Evolutionary conservation across 1,139 yeast species (phyloP), one percentile per base, ranked within the genome.

Genomic region (Arxiozyma slooffiae): DNA sequence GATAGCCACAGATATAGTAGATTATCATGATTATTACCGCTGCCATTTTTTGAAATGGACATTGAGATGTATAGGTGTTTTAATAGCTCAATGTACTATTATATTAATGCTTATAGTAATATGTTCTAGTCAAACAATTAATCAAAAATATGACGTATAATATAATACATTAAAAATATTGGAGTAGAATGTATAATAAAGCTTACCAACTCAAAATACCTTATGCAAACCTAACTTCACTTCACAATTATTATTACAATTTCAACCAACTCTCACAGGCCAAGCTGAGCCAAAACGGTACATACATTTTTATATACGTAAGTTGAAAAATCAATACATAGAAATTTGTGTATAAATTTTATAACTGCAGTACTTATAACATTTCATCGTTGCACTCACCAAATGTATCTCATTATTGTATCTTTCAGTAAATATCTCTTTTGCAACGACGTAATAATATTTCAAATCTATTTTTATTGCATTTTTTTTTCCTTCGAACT

Each of bases 1-100:
- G 18, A 34, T 46, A 7, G 60, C 56, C 2, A 30, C 37, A n/a
- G n/a, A n/a, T n/a, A n/a, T n/a, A 14, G 38, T 56, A 3, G 50
- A 52, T 1, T 50, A 56, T 3, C 62, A 59, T 41, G 54, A 49
- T 24, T 16, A 34, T 5, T 26, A 46, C 23, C 52, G 58, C 44
- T 52, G 46, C 14, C 46, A 38, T 41, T 54, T 48, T 37, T 20
- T 34, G 16, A 47, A 37, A 7, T 59, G 62, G 62, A 24, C 50
- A 17, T 37, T 54, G 24, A 39, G 58, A 47, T 46, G 56, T 4
- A 7, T 53, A 2, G 39, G 52, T 4, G 55, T 53, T 2, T n/a
- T 58, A 6, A 6, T 51, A 14, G 44, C 46, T 2, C 51, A 58
- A 36, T 11, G 39, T 1, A 44, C 48, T 14, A 37, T 48, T 7